phyloP scores from a whole-genome alignment of 345 rosid species.

The Salix caprea region DNA sequence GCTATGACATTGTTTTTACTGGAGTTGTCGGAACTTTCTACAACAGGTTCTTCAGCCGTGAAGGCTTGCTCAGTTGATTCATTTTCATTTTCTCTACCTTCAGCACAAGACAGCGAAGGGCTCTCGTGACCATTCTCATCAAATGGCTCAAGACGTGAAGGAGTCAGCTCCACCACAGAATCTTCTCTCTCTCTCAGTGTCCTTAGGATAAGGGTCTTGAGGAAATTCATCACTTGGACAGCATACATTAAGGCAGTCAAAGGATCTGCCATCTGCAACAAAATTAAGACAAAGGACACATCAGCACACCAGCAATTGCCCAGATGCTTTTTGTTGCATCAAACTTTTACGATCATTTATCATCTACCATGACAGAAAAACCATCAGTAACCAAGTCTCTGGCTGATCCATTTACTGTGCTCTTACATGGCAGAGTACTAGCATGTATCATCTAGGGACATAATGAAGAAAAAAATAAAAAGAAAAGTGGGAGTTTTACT shows the following conservation, averaged over 20 bases:
- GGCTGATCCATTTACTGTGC: not conserved
- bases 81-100: conserved; percentile 25
- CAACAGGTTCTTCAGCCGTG: conserved; percentile 34
- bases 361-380: not conserved
- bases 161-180: conserved; percentile 8
- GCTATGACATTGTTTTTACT: conserved; percentile 25
- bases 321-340: not conserved
- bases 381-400: not conserved
- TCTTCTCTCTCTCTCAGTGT: conserved; percentile 21
- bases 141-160: conserved; percentile 17
- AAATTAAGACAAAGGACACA: not conserved
- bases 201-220: conserved; percentile 21
- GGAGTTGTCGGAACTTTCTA: conserved; percentile 24
- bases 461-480: not conserved
- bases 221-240: conserved; percentile 31
- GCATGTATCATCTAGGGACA: not conserved
- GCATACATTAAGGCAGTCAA: conserved; percentile 29
- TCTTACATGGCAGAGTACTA: not conserved
- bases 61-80: conserved; percentile 39
- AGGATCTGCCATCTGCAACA: conserved; percentile 27
- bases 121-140: conserved; percentile 21
- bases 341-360: not conserved
- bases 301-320: not conserved
- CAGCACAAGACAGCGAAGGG: conserved; percentile 22
- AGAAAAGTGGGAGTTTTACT: not conserved